phyloP scores from a whole-genome alignment of 2,329 filamentous ascomycete genomes.

The Claviceps paspali region DNA sequence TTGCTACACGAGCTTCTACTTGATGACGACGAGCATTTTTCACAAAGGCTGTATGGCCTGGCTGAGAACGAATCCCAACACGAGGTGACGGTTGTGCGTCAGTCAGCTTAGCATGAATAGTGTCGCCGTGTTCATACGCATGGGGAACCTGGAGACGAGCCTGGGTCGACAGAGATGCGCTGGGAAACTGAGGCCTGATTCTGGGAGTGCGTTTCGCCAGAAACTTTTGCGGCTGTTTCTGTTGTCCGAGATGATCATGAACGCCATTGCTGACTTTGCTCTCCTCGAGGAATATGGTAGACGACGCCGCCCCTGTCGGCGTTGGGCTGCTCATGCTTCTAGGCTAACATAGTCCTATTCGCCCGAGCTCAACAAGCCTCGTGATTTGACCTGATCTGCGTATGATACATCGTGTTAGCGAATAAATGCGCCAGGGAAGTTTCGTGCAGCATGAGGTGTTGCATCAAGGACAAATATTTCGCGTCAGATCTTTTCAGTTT shows the following conservation, averaged over 20 bases:
- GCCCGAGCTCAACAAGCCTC: not conserved
- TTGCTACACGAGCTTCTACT: not conserved
- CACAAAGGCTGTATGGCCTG: not conserved
- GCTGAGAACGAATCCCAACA: not conserved
- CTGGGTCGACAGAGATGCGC: not conserved
- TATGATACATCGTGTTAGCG: not conserved
- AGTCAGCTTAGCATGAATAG: not conserved
- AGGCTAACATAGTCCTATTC: slow-evolving; percentile 4
- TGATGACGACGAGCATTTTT: not conserved
- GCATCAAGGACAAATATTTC: slow-evolving; percentile 5
- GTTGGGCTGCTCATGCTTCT: slow-evolving; percentile 4
- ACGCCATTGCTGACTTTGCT: not conserved
- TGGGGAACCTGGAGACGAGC: not conserved
- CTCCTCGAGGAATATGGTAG: not conserved
- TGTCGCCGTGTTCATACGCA: not conserved
- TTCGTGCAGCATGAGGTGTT: not conserved
- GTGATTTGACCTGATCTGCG: not conserved
- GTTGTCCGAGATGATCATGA: not conserved
- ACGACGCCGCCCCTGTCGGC: not conserved
- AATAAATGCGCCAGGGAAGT: not conserved
- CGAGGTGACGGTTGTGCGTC: not conserved
- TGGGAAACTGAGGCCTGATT: not conserved
- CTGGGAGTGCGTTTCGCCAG: slow-evolving; percentile 6
- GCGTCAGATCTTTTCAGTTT: slow-evolving; percentile 70
- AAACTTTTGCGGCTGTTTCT: not conserved